phyloP scores from a whole-genome alignment of 768 basidiomycete species.

The Lactifluus rugatus region DNA sequence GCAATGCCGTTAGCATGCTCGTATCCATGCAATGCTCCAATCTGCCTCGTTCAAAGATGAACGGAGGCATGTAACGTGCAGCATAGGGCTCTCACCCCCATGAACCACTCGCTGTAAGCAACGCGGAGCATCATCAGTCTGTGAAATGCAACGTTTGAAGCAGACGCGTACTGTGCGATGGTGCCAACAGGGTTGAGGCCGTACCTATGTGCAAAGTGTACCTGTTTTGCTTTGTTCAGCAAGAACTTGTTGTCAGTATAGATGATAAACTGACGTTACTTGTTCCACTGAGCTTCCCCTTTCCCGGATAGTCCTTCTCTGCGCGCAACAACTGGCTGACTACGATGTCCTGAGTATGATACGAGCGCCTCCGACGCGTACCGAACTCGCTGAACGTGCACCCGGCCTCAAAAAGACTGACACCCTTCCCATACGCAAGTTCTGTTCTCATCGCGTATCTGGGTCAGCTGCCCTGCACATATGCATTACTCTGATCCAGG shows the following conservation, averaged over 20 bases:
- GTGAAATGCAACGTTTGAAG: not conserved
- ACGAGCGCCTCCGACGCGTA: conserved; percentile 71
- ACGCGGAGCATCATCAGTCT: not conserved
- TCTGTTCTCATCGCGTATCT: conserved; percentile 34
- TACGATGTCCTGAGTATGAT: conserved; percentile 66
- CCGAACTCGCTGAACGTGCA: conserved; percentile 82
- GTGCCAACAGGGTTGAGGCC: conserved; percentile 62
- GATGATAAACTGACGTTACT: conserved; percentile 61
- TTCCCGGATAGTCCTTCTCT: conserved; percentile 35
- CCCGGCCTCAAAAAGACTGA: conserved; percentile 47
- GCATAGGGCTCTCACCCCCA: conserved; percentile 48
- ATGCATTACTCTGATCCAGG: not conserved
- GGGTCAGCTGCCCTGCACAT: not conserved
- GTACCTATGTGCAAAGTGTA: conserved; percentile 76
- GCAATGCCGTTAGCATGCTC: conserved; percentile 62
- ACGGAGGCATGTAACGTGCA: not conserved
- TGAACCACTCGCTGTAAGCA: conserved; percentile 71
- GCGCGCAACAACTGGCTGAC: conserved; percentile 62
- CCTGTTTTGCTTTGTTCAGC: conserved; percentile 33
- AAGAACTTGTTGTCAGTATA: not conserved
- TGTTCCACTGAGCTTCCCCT: conserved; percentile 66
- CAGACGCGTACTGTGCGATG: conserved; percentile 64
- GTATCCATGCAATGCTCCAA: conserved; percentile 81
- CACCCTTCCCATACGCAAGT: conserved; percentile 62
- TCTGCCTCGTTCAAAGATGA: conserved; percentile 32